These are phyloP conservation scores for Candida berthetii DNA, from an alignment of 805 yeast genomes.

Conservation along the genomic window DNA sequence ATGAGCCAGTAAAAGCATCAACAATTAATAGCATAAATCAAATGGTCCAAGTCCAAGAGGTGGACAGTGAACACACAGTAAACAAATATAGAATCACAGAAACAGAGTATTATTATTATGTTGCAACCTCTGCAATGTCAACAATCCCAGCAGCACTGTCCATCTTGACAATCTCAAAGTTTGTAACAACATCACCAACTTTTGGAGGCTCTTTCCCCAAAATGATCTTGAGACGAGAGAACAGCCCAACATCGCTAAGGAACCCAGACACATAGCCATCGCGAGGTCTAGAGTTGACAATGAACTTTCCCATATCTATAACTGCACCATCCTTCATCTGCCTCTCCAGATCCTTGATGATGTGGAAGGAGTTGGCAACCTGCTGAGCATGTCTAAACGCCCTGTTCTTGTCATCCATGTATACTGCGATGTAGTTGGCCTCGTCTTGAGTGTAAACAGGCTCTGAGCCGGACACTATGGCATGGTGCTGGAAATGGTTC, in stretches of 20 bases:
- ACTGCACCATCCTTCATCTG: constrained; percentile 6
- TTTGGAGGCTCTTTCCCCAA: constrained; percentile 23
- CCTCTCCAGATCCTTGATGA: constrained; percentile 21
- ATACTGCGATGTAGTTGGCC: constrained; percentile 31
- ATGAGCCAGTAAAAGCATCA: too few relatives aligned
- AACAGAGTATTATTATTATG: too few relatives aligned
- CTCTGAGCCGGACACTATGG: constrained; percentile 24
- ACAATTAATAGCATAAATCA: too few relatives aligned
- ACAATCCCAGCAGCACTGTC: constrained; percentile 38
- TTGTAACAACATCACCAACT: constrained; percentile 37
- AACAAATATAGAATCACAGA: too few relatives aligned
- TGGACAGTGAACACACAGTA: too few relatives aligned
- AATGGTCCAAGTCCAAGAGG: too few relatives aligned
- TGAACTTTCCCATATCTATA: constrained; percentile 18
- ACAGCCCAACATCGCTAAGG: constrained; percentile 22
- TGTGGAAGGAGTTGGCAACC: constrained; percentile 29
- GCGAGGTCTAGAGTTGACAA: constrained; percentile 35
- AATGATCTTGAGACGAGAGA: constrained; percentile 23
- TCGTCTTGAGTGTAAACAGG: constrained; percentile 26
- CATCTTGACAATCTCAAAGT: constrained; percentile 32
- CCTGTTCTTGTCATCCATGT: constrained; percentile 38
- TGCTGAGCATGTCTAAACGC: constrained; percentile 24
- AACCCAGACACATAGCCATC: constrained; percentile 27
- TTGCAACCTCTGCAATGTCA: constrained; percentile 16
- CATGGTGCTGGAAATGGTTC: constrained; percentile 71